Evolutionary conservation across 139 green algal genomes (phyloP).

Genomic region (Edaphochlamys debaryana): DNA sequence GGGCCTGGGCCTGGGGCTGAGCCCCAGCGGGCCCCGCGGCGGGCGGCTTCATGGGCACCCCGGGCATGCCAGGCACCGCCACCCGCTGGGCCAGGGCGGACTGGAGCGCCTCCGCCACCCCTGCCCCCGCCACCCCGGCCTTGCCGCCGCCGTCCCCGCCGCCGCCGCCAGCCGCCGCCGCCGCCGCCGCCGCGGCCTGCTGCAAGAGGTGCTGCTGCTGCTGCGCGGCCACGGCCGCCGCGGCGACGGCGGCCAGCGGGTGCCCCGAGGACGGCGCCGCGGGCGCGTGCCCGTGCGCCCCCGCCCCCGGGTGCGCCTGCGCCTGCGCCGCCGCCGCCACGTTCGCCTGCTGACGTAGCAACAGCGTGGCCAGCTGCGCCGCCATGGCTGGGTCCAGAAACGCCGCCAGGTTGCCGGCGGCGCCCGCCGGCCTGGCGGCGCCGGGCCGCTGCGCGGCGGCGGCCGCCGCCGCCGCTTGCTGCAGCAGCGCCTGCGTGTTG

Average conservation of each 20-base stretch:
- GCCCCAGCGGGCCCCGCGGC: too few species aligned
- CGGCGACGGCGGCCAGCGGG: too few species aligned
- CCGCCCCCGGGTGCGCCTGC: neutral
- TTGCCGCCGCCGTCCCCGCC: too few species aligned
- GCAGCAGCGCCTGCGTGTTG: too few species aligned
- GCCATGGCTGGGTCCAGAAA: neutral
- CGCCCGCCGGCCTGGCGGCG: neutral
- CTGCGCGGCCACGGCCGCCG: neutral
- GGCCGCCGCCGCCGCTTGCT: too few species aligned
- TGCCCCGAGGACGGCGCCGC: too few species aligned
- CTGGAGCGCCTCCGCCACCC: too few species aligned
- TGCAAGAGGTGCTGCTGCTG: conserved; percentile 10
- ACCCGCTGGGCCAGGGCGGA: too few species aligned
- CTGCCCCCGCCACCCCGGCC: too few species aligned
- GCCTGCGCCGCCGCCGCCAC: neutral
- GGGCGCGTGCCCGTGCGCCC: neutral
- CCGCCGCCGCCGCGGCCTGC: neutral
- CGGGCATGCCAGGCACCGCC: neutral
- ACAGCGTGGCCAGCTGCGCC: conserved; percentile 1
- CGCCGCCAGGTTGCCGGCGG: neutral
- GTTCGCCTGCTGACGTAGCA: neutral
- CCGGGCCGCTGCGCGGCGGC: neutral
- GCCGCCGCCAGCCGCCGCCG: neutral
- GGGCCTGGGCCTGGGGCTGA: neutral
- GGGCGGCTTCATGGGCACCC: too few species aligned